Evolutionary conservation across 768 basidiomycete genomes (phyloP), one percentile per base, ranked within the genome.

Genomic region (Peribolospora kevripleyi): DNA sequence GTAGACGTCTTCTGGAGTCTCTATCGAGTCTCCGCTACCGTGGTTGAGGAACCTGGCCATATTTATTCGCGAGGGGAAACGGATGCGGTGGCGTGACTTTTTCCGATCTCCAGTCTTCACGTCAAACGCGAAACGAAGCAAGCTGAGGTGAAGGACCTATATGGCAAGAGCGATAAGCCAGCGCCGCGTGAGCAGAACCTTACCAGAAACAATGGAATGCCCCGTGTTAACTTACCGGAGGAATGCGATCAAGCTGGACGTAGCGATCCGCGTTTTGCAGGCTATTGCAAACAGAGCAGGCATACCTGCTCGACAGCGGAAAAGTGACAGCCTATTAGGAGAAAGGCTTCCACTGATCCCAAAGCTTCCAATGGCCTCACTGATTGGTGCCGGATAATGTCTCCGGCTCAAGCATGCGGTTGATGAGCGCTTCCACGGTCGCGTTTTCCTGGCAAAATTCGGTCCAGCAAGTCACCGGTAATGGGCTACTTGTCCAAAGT

Each of bases 61-160:
- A 61, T 84, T 75, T 13, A 93, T 70, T 6, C 66, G 65, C 14
- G 70, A 70, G 0, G 88, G 87, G 66, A 86, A 95, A n/a, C 73
- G 70, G 47, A 95, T 77, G 41, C 71, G 68, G 57, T 84, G 75
- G 65, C 87, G 87, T 53, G 79, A 81, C 69, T 97, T 97, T 68
- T 79, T 84, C 58, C 91, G 77, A 61, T 81, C 78, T 73, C 81
- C 76, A 0, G 79, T 77, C 36, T 76, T 68, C 42, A 80, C 60
- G 67, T 90, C 84, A 62, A 82, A 97, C 39, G 84, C 78, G 67
- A 97, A 97, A n/a, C 91, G 83, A 55, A 91, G 74, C 52, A 95
- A 68, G 25, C 87, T 87, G 62, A 97, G 81, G 67, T 97, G 85
- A 2, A 95, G 73, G 5, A 88, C 66, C 63, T 65, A 57, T 1